Base-by-base conservation (phyloP, 2,329 filamentous ascomycete genomes). In the Ophiostoma piceae region DNA sequence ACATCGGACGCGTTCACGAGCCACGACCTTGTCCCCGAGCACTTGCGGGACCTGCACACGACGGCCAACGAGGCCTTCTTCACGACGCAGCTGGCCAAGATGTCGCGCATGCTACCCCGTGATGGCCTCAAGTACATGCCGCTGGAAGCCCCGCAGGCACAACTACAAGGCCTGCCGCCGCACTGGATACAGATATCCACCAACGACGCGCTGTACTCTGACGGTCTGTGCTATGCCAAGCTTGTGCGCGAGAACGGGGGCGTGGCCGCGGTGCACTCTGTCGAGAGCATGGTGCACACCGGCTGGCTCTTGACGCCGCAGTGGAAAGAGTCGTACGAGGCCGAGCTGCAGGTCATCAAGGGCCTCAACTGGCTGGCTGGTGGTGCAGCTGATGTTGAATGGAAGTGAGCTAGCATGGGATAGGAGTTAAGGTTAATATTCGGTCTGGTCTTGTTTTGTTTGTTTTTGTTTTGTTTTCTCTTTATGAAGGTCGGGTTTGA, bases 171-270 rank as follows among this genome's bases (percentile, higher is more conserved):
- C 1, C 74, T 80, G 72, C 79, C 81, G 69, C 76, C 78, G 70
- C 82, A 81, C 64, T 85, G 81, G 79, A 78, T 85, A 19, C 83
- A 85, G 76, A 75, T 84, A 4, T 81, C 80, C 71, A 82, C 81
- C 9, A 85, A 85, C 68, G 83, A 85, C 72, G 79, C 80, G 57
- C 78, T 84, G 71, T 84, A 84, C 75, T 82, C 81, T 26, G 83
- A 85, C 74, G 83, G 83, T 11, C 72, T 83, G 9, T 85, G 83
- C 72, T 84, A 84, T 73, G 82, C 80, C 3, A 80, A 80, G 74
- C 74, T 85, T 71, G 76, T 75, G 57, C 75, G 77, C 14, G 57
- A 62, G 26, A 78, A 77, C 3, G 80, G 80, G 12, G 77, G 80
- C 0, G 77, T 80, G 14, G 80, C 84, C 0, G 77, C 74, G 70